These are phyloP conservation scores for Floccularia luteovirens DNA, from an alignment of 768 basidiomycete species.

Conservation along the genomic window DNA sequence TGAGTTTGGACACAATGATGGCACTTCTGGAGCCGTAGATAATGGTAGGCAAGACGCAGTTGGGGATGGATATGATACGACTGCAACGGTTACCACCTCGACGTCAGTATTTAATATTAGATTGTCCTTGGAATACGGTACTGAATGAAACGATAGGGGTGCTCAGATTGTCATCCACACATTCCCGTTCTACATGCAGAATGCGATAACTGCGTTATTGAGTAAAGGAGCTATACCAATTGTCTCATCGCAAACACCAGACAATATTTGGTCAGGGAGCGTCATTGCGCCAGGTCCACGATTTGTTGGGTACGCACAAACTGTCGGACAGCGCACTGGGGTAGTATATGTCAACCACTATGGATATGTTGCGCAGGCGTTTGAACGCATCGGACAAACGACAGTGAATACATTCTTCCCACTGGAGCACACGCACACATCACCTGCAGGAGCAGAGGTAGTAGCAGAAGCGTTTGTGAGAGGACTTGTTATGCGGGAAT, in stretches of 20 bases:
- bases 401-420: conserved; percentile 32
- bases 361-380: conserved; percentile 34
- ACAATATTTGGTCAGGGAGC: conserved; percentile 31
- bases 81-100: conserved; percentile 23
- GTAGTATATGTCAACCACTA: conserved; percentile 40
- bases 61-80: conserved; percentile 28
- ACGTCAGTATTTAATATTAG: conserved; percentile 16
- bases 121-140: background rate
- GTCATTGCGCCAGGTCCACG: conserved; percentile 27
- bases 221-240: conserved; percentile 41
- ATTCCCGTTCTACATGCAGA: conserved; percentile 37
- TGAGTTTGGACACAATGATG: conserved; percentile 44
- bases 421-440: conserved; percentile 39
- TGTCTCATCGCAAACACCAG: conserved; percentile 39
- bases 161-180: conserved; percentile 30
- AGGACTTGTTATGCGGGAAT: conserved; percentile 31
- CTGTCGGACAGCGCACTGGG: conserved; percentile 24
- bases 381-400: conserved; percentile 28
- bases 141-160: conserved; percentile 18
- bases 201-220: conserved; percentile 30
- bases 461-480: conserved; percentile 41
- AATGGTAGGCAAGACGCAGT: conserved; percentile 34
- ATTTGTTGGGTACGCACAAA: conserved; percentile 37
- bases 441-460: conserved; percentile 32
- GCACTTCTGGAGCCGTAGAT: conserved; percentile 25